Percentiles rank a stretch among this genome's conserved stretches.
phyloP scores from a whole-genome alignment of 2,329 filamentous ascomycete genomes.

The Ophiostoma sp. region DNA sequence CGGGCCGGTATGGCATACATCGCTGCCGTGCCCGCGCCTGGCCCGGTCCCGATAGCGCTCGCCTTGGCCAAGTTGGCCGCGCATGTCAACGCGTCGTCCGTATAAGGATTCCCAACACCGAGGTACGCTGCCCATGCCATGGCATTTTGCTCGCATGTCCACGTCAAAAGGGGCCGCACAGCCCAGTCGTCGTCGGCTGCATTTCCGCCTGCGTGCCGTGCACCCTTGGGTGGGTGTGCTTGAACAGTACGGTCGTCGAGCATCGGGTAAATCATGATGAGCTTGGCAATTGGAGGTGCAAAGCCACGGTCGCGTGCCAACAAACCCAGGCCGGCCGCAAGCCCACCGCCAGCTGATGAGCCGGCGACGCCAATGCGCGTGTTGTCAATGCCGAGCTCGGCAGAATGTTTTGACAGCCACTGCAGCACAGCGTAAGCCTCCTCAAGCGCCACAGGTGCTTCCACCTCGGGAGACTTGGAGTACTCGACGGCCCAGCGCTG shows the following conservation, averaged over 20 bases:
- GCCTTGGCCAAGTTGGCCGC: constrained; percentile 21
- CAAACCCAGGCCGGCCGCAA: constrained; percentile 34
- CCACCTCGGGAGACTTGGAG: constrained; percentile 44
- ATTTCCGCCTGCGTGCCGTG: constrained; percentile 21
- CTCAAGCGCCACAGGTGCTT: constrained; percentile 41
- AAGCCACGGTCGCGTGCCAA: constrained; percentile 36
- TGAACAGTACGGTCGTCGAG: constrained; percentile 34
- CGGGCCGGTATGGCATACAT: constrained; percentile 27
- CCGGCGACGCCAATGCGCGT: constrained; percentile 30
- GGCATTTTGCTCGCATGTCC: constrained; percentile 27
- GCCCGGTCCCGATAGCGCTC: constrained; percentile 11
- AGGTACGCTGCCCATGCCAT: constrained; percentile 31
- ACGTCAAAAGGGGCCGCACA: constrained; percentile 25
- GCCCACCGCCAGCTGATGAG: constrained; percentile 30
- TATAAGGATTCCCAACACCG: constrained; percentile 20
- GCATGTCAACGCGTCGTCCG: constrained; percentile 10
- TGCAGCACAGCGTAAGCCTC: constrained; percentile 34
- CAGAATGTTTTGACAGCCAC: constrained; percentile 34
- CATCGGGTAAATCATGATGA: constrained; percentile 37
- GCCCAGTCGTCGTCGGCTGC: constrained; percentile 21
- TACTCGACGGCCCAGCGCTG: constrained; percentile 41
- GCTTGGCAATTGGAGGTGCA: constrained; percentile 32
- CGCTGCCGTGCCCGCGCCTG: constrained; percentile 10
- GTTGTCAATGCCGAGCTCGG: constrained; percentile 28
- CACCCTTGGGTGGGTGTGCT: constrained; percentile 22